Percentiles rank a stretch among this genome's conserved stretches.
Conservation (phyloP, 1,284 basidiomycete species). For the Puccinia novopanici region DNA sequence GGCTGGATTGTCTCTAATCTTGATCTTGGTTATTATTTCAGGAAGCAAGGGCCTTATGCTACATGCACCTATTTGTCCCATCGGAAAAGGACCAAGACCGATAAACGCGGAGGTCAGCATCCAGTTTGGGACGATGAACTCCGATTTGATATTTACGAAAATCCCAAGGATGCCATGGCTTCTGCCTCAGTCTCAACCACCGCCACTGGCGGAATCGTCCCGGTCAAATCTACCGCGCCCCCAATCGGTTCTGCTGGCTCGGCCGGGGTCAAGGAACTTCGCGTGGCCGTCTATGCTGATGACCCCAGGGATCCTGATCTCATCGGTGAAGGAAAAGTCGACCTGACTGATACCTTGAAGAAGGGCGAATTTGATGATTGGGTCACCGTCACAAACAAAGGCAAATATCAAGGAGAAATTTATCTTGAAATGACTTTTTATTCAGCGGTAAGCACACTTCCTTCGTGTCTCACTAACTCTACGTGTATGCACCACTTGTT, state of each 20-base stretch:
- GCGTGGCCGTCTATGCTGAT: constrained; percentile 86
- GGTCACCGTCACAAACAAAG: constrained; percentile 85
- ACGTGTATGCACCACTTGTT: neutral
- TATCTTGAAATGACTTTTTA: constrained; percentile 94
- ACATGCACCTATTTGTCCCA: constrained; percentile 75
- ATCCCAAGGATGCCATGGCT: constrained; percentile 69
- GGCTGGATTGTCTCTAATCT: neutral
- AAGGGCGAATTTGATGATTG: constrained; percentile 99
- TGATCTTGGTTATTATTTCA: neutral
- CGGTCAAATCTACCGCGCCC: constrained; percentile 29
- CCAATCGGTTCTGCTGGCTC: constrained; percentile 17
- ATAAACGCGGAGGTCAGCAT: constrained; percentile 94
- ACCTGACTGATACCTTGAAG: constrained; percentile 84
- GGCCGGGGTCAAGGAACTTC: constrained; percentile 68
- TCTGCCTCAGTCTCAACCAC: constrained; percentile 61
- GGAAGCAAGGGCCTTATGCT: constrained; percentile 97
- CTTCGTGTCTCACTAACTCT: neutral
- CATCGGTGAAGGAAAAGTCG: constrained; percentile 85
- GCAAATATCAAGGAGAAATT: constrained; percentile 81
- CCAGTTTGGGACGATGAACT: constrained; percentile 99
- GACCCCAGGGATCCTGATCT: constrained; percentile 92
- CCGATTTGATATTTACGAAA: constrained; percentile 85
- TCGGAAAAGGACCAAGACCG: constrained; percentile 80
- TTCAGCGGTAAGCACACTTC: constrained; percentile 62
- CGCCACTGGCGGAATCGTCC: constrained; percentile 38